A percentile compares a stretch with the other conserved stretches of the same genome.
phyloP scores from a whole-genome alignment of 495 filamentous ascomycete species.

The Penicillium argentinense region DNA sequence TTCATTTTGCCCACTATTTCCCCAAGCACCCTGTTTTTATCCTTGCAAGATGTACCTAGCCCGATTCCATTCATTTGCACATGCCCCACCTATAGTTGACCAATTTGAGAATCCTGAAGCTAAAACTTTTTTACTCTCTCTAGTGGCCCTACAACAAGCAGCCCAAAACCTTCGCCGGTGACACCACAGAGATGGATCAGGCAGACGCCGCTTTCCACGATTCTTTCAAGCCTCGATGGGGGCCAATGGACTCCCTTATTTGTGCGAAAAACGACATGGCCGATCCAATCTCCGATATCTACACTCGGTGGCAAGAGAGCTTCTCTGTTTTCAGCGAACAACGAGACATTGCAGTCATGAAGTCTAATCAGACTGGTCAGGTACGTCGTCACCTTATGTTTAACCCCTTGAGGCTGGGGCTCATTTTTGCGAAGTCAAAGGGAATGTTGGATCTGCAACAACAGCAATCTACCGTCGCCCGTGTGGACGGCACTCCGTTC shows the following conservation, averaged over 20 bases:
- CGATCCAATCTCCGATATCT: constrained; percentile 20
- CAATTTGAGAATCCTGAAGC: constrained; percentile 26
- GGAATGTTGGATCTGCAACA: constrained; percentile 41
- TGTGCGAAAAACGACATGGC: constrained; percentile 49
- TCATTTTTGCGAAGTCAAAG: constrained; percentile 22
- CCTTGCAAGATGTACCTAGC: constrained; percentile 24
- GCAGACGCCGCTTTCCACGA: constrained; percentile 60
- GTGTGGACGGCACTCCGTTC: constrained; percentile 40
- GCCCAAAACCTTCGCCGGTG: constrained; percentile 60
- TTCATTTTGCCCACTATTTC: neutral
- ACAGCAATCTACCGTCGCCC: constrained; percentile 34
- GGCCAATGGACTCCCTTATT: constrained; percentile 68
- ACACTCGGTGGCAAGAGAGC: constrained; percentile 33
- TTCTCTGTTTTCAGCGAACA: constrained; percentile 41
- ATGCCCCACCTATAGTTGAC: constrained; percentile 23
- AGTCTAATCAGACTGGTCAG: constrained; percentile 21
- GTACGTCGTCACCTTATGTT: constrained; percentile 19
- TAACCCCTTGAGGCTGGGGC: neutral
- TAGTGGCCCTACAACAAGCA: constrained; percentile 88
- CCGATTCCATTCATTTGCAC: constrained; percentile 4
- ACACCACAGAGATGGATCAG: constrained; percentile 56
- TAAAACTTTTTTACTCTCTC: constrained; percentile 43
- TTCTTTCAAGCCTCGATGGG: constrained; percentile 77
- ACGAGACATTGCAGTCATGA: constrained; percentile 34
- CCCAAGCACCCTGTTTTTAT: constrained; percentile 10